These are phyloP conservation scores for Diaporthe nobilis DNA, from an alignment of 2,329 filamentous ascomycete genomes.

Conservation along the genomic window DNA sequence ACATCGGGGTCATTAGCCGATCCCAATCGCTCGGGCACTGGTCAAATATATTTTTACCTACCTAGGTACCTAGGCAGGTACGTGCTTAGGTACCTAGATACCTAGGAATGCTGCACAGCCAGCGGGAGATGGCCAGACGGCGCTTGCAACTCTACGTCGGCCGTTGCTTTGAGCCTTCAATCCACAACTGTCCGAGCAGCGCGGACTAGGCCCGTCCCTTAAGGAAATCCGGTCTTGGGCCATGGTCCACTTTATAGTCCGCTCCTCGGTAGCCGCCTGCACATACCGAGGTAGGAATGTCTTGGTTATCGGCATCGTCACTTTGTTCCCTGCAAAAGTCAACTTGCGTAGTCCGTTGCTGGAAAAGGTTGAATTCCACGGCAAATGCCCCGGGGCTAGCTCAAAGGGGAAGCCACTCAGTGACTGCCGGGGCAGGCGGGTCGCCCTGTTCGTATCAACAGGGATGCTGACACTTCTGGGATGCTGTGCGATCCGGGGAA, in stretches of 20 bases:
- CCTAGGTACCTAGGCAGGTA: too few species aligned
- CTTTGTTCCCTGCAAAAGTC: neutral
- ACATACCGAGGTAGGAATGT: neutral
- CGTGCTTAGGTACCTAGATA: neutral
- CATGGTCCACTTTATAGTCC: neutral
- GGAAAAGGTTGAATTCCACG: neutral
- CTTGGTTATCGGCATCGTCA: neutral
- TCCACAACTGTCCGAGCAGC: neutral
- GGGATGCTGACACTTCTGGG: conserved; percentile 7
- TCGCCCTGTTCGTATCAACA: conserved; percentile 21
- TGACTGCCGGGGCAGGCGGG: conserved; percentile 4
- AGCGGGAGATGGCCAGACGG: neutral
- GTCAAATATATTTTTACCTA: neutral
- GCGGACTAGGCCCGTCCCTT: neutral
- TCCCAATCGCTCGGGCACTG: neutral
- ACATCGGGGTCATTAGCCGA: neutral
- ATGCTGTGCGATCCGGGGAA: neutral
- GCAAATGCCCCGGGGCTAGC: conserved; percentile 23
- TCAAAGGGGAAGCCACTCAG: neutral
- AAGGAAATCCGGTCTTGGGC: neutral
- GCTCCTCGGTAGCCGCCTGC: neutral
- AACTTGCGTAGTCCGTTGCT: neutral
- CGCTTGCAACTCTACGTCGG: neutral
- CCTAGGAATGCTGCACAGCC: neutral
- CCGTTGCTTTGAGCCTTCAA: neutral